phyloP scores from a whole-genome alignment of 306 rosid species.

The Cyclanthera cordifolia region DNA sequence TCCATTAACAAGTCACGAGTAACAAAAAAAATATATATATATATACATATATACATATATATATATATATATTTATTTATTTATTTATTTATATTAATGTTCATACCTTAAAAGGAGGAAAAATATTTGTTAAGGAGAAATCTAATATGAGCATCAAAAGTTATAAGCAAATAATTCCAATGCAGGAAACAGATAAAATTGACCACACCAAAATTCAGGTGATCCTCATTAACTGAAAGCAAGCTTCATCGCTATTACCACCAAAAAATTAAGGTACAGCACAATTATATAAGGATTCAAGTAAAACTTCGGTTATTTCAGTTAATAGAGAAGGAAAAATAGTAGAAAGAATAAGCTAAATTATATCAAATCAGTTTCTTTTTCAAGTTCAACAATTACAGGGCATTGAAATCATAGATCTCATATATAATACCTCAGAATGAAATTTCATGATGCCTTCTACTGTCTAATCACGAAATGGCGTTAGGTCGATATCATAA shows the following conservation, averaged over 20 bases:
- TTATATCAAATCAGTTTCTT: background rate
- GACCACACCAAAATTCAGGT: background rate
- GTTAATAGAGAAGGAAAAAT: background rate
- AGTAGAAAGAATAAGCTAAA: background rate
- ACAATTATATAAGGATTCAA: background rate
- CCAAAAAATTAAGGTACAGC: background rate
- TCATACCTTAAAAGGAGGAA: too few species aligned
- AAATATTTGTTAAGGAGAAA: too few species aligned
- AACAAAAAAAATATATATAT: too few species aligned
- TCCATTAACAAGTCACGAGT: too few species aligned
- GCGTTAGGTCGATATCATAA: conserved; percentile 73
- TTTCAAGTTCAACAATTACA: too few species aligned
- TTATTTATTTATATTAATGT: too few species aligned
- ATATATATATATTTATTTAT: too few species aligned
- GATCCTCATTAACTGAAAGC: background rate
- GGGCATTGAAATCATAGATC: background rate
- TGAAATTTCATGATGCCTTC: background rate
- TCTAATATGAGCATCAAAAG: too few species aligned
- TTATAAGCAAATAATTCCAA: background rate
- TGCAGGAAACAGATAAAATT: background rate
- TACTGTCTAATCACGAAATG: conserved; percentile 43
- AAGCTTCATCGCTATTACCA: background rate
- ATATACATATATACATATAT: too few species aligned
- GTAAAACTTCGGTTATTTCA: background rate
- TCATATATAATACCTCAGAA: background rate